phyloP scores from a whole-genome alignment of 1,139 yeast species.

The Geotrichum phurueaensis region DNA sequence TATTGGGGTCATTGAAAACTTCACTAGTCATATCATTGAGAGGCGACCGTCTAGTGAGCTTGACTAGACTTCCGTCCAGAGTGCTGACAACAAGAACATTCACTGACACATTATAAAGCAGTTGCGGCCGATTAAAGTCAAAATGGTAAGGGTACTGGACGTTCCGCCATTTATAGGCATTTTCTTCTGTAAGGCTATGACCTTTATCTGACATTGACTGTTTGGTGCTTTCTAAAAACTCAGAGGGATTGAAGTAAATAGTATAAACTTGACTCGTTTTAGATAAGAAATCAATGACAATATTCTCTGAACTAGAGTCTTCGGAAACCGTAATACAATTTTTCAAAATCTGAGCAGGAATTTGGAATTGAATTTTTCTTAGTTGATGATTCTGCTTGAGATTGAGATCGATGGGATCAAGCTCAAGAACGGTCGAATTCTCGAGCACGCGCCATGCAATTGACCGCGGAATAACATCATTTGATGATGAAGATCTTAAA shows the following conservation, averaged over 20 bases:
- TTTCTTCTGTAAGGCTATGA: constrained; percentile 18
- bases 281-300: constrained; percentile 28
- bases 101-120: constrained; percentile 44
- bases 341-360: constrained; percentile 22
- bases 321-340: constrained; percentile 26
- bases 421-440: constrained; percentile 22
- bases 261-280: constrained; percentile 20
- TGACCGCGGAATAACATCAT: constrained; percentile 15
- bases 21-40: constrained; percentile 22
- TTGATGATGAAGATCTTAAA: neutral
- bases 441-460: constrained; percentile 25
- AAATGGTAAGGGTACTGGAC: constrained; percentile 57
- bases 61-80: constrained; percentile 59
- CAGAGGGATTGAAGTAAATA: neutral
- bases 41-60: constrained; percentile 42
- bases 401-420: constrained; percentile 24
- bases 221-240: neutral
- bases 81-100: constrained; percentile 49
- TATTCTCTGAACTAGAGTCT: constrained; percentile 16
- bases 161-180: constrained; percentile 27
- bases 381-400: constrained; percentile 9
- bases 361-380: constrained; percentile 23
- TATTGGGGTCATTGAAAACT: constrained; percentile 25
- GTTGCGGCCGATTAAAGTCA: constrained; percentile 59
- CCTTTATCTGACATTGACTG: neutral